Percentiles rank a stretch among this genome's conserved stretches.
These are phyloP conservation scores for Beauveria bassiana DNA, from an alignment of 2,329 filamentous ascomycete genomes.

Conservation along the genomic window DNA sequence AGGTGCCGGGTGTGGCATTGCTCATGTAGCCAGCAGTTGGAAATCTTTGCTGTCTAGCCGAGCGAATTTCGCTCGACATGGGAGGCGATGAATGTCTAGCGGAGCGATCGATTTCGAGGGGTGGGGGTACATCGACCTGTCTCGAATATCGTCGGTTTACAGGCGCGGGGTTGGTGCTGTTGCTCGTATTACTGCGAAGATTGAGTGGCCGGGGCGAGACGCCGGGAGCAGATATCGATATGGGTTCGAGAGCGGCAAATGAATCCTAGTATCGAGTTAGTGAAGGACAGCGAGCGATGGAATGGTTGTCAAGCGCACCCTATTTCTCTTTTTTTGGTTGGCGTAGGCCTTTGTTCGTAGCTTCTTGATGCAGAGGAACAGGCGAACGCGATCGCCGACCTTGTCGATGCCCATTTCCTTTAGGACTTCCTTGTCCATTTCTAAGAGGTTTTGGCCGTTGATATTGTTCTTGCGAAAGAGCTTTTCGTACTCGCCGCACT, in stretches of 20 bases:
- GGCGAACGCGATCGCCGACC: slow-evolving; percentile 88
- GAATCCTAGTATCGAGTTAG: slow-evolving; percentile 55
- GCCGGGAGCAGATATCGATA: slow-evolving; percentile 34
- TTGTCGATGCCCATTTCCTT: slow-evolving; percentile 99
- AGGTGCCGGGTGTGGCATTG: slow-evolving; percentile 42
- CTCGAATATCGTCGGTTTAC: slow-evolving; percentile 57
- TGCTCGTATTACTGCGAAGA: slow-evolving; percentile 40
- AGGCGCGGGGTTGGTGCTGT: slow-evolving; percentile 25
- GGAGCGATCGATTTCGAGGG: slow-evolving; percentile 28
- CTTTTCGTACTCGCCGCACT: slow-evolving; percentile 88
- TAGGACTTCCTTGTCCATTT: slow-evolving; percentile 92
- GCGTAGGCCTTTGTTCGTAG: slow-evolving; percentile 68
- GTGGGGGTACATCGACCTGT: slow-evolving; percentile 44
- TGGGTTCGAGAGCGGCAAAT: slow-evolving; percentile 63
- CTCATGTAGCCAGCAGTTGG: slow-evolving; percentile 41
- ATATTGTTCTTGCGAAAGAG: slow-evolving; percentile 90
- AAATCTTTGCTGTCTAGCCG: slow-evolving; percentile 48
- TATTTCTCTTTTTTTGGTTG: slow-evolving; percentile 74
- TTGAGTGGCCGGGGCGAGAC: slow-evolving; percentile 46
- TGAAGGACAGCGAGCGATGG: neutral
- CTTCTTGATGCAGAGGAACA: slow-evolving; percentile 80
- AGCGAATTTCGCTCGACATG: slow-evolving; percentile 46
- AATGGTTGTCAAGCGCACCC: slow-evolving; percentile 47
- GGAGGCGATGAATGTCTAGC: slow-evolving; percentile 14
- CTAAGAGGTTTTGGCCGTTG: slow-evolving; percentile 91